Conservation (phyloP, 768 basidiomycete species). For the Trametes sanguinea region DNA sequence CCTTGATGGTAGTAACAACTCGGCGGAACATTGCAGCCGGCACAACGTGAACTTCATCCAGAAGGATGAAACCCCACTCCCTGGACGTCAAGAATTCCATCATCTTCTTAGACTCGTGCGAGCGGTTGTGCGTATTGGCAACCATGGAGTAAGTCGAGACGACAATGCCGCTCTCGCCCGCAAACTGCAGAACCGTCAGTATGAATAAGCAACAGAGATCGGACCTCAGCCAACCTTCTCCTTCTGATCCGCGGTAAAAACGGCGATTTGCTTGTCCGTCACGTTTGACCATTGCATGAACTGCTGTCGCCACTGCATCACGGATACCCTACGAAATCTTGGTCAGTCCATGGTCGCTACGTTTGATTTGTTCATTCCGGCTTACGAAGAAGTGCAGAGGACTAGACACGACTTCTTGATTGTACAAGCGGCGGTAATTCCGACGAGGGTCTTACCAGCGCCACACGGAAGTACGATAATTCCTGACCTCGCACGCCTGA, state of each 20-base stretch:
- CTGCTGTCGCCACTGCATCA: conserved; percentile 99
- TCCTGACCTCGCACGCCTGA: conserved; percentile 92
- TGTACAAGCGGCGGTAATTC: conserved; percentile 99
- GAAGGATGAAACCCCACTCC: conserved; percentile 97
- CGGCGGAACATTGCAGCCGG: conserved; percentile 98
- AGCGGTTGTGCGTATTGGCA: conserved; percentile 95
- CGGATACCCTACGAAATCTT: conserved; percentile 62
- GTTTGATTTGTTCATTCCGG: conserved; percentile 15
- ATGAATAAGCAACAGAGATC: not conserved
- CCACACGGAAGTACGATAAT: conserved; percentile 99
- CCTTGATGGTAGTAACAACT: conserved; percentile 97
- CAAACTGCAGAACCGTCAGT: conserved; percentile 61
- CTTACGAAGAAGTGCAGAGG: conserved; percentile 96
- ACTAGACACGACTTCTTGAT: conserved; percentile 99
- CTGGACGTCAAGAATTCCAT: conserved; percentile 99
- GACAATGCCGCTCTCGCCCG: conserved; percentile 95
- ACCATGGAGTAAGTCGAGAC: conserved; percentile 99
- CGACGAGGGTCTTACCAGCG: conserved; percentile 97
- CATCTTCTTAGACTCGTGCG: conserved; percentile 99
- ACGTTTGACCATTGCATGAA: conserved; percentile 99
- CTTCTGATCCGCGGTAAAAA: conserved; percentile 97
- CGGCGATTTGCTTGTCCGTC: conserved; percentile 92
- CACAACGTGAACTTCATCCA: conserved; percentile 99
- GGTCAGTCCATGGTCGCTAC: not conserved
- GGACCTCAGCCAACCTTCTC: conserved; percentile 67